Conservation (phyloP, 2,329 filamentous ascomycete species). For the Arachnomyces sp. region DNA sequence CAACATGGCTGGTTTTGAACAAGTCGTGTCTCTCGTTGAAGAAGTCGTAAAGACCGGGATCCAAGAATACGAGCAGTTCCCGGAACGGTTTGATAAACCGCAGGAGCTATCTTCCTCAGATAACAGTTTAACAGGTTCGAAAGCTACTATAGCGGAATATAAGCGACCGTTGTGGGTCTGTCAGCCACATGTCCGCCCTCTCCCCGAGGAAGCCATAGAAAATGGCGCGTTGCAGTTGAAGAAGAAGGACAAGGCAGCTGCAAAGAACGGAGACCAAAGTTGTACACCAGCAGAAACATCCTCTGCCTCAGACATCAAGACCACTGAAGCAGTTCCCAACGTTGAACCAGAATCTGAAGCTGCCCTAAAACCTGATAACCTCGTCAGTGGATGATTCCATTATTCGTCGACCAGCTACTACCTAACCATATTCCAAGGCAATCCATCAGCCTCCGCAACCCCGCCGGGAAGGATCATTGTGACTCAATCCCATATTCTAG, state of each 20-base stretch:
- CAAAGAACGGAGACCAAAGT: conserved; percentile 11
- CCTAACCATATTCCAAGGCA: too few species aligned
- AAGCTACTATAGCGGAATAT: conserved; percentile 62
- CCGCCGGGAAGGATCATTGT: too few species aligned
- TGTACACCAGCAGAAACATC: neutral
- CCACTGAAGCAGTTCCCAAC: too few species aligned
- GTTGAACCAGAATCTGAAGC: too few species aligned
- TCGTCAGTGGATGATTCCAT: too few species aligned
- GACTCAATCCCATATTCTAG: too few species aligned
- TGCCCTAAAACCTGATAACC: too few species aligned
- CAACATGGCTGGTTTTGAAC: conserved; percentile 70
- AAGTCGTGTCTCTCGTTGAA: conserved; percentile 69
- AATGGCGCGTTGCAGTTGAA: conserved; percentile 69
- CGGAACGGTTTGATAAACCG: conserved; percentile 26
- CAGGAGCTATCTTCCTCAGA: conserved; percentile 16
- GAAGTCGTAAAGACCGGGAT: conserved; percentile 64
- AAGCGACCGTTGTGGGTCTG: conserved; percentile 83
- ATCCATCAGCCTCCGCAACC: too few species aligned
- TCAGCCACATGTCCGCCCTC: conserved; percentile 75
- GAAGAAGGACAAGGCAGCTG: conserved; percentile 53
- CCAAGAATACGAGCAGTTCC: conserved; percentile 52
- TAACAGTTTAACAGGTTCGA: conserved; percentile 33
- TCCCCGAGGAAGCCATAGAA: conserved; percentile 79
- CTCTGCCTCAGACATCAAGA: too few species aligned
- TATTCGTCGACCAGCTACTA: too few species aligned